Base-by-base conservation (phyloP, 2,329 filamentous ascomycete genomes). In the Penicillium corylophilum region DNA sequence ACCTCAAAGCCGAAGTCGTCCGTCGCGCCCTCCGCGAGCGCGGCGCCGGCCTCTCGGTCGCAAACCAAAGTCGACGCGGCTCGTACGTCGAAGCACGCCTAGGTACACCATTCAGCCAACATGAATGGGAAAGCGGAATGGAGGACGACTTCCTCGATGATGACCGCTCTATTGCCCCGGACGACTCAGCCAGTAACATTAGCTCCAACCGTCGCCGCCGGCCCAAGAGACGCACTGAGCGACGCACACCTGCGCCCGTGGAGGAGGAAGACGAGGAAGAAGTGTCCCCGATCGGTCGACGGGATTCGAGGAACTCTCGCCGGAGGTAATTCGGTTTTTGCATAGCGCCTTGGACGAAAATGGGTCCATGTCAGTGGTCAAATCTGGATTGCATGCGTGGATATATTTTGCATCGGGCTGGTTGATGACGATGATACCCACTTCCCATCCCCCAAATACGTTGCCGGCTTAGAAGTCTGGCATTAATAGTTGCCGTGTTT, bases 1-100 rank as follows among this genome's bases (percentile, higher is more conserved):
- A 97, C 68, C 82, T 84, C 60, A 87, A 87, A 64, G 93, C 93
- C 2, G 91, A 96, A 73, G 72, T 79, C 16, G 89, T 96, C 15
- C 86, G 93, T 5, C 85, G 83, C 20, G 83, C 87, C 1, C 79
- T 97, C 5, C 87, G 92, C 5, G 88, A 94, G 67, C 88, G 93
- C 36, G 86, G 87, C 13, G 90, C 90, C 0, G 92, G 90, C 1
- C 77, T 97, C 4, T 82, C 75, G 0, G 67, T 76, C 20, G 76
- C 76, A 15, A 76, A 69, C 39, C 74, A 77, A 58, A 69, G 71
- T 44, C 71, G 77, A 5, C 69, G 75, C 28, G 75, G 74, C 18
- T 69, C 68, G 2, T 63, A 65, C 54, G 69, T 75, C 24, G 71
- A 75, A 58, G 71, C 73, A 4, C 67, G 74, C 24, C 55, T 75